These are phyloP conservation scores for Yueomyces sp. DNA, from an alignment of 805 yeast species.

Conservation along the genomic window DNA sequence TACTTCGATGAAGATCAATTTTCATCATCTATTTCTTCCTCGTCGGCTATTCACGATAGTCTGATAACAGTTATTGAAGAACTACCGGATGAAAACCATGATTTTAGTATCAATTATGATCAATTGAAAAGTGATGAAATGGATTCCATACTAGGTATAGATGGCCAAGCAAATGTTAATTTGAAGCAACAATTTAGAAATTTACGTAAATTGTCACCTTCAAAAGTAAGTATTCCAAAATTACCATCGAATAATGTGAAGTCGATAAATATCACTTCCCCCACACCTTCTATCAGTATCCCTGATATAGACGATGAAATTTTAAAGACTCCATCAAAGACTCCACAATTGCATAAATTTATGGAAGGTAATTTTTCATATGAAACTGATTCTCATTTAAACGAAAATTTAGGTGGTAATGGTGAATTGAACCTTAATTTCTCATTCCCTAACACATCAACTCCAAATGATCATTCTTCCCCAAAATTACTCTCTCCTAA, in stretches of 20 bases:
- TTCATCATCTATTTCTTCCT: neutral
- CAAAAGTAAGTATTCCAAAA: neutral
- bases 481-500: no score
- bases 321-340: constrained; percentile 6
- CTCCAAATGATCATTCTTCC: no score
- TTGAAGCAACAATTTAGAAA: constrained; percentile 19
- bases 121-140: constrained; percentile 4
- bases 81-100: constrained; percentile 15
- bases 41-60: constrained; percentile 1
- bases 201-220: constrained; percentile 3
- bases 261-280: neutral
- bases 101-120: constrained; percentile 13
- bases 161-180: constrained; percentile 21
- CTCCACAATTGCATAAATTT: constrained; percentile 11
- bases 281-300: constrained; percentile 6
- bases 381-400: neutral
- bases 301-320: constrained; percentile 13
- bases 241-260: neutral
- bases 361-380: constrained; percentile 9
- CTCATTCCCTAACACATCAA: constrained; percentile 11
- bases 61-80: constrained; percentile 12
- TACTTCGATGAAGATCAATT: constrained; percentile 6
- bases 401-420: neutral
- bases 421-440: constrained; percentile 11
- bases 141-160: constrained; percentile 18